Evolutionary conservation across 371 early-diverging fungal genomes (phyloP), one percentile per base, ranked within the genome.

Genomic region (Mucor irregularis): DNA sequence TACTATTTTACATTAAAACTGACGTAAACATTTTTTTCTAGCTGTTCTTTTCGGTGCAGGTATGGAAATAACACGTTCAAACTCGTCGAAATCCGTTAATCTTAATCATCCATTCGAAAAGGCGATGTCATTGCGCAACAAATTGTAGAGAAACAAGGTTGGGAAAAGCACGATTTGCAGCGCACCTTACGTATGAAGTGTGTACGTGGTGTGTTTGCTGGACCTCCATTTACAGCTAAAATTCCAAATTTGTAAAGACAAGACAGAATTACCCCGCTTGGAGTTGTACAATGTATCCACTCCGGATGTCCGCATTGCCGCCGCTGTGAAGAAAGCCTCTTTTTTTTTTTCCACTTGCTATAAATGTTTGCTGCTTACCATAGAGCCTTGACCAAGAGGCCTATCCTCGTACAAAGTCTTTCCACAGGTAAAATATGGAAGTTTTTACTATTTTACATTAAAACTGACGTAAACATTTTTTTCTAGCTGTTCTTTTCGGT

Each of bases 51-150:
- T 90, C 62, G 83, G 77, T 14, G 62, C 84, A 39, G 90, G 90
- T 62, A 13, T 26, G 21, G 31, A 45, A 19, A 30, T 9, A 44
- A 28, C 11, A 25, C 25, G n/a, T n/a, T n/a, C n/a, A n/a, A n/a
- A n/a, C n/a, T n/a, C n/a, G n/a, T n/a, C n/a, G n/a, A n/a, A n/a
- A n/a, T n/a, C n/a, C n/a, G n/a, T 46, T 8, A 11, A 5, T 22
- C 1, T 24, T n/a, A n/a, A 13, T 31, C 44, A 30, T 14, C 16
- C 37, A 33, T 38, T 37, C 17, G 35, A n/a, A 30, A 21, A 73
- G 78, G 78, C 35, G 91, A 90, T 68, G 71, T 87, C 9, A 69
- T 90, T 56, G 91, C 91, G 4, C 91, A 90, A 54, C 84, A 86
- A 42, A 57, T 62, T 7, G 76, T 88, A 11, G 90, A 88, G 39